phyloP scores from a whole-genome alignment of 257 asterid genomes.

The Salvia hispanica region DNA sequence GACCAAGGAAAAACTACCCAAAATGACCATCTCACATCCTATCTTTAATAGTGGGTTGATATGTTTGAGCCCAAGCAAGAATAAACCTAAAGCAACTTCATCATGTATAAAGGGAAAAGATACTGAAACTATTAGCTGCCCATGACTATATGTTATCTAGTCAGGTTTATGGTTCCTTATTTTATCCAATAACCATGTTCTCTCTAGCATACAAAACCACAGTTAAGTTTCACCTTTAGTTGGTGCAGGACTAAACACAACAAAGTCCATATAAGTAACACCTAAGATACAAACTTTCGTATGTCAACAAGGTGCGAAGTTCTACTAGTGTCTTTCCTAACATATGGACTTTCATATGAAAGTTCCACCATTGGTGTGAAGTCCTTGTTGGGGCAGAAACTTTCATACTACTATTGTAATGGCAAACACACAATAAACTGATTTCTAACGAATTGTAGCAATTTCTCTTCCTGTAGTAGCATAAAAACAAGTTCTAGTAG shows the following conservation, averaged over 20 bases:
- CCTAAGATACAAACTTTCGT: not conserved
- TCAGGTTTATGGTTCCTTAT: not conserved
- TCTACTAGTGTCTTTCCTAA: not conserved
- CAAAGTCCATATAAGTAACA: not conserved
- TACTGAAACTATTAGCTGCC: not conserved
- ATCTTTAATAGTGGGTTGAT: not conserved
- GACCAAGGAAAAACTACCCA: not conserved
- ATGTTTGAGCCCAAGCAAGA: slow-evolving; percentile 1
- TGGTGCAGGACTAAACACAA: not conserved
- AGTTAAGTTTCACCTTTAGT: not conserved
- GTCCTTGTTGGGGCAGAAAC: no score
- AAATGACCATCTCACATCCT: not conserved
- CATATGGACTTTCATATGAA: no score
- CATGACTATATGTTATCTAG: not conserved
- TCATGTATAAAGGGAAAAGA: no score
- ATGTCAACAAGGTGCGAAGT: not conserved
- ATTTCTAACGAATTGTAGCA: not conserved
- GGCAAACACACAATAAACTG: no score
- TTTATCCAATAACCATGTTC: not conserved
- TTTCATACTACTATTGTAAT: no score
- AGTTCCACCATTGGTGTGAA: no score
- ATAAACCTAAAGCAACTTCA: not conserved
- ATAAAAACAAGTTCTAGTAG: not conserved
- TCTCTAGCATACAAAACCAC: not conserved
- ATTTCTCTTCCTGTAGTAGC: slow-evolving; percentile 1